Evolutionary conservation across 1,139 yeast genomes (phyloP).

Genomic region (Yamadazyma diospyri): DNA sequence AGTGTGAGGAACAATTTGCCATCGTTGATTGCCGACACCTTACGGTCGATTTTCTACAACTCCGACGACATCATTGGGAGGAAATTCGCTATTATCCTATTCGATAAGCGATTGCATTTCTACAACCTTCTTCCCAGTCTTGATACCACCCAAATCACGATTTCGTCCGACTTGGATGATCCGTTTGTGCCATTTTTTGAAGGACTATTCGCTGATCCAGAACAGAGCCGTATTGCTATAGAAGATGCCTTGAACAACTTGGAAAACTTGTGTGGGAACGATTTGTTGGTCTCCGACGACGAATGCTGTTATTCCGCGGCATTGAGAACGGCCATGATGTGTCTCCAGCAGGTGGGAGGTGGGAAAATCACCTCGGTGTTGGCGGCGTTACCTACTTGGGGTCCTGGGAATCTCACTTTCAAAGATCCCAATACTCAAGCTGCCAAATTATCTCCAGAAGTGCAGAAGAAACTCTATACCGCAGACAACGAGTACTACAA

Average conservation of each 20-base stretch:
- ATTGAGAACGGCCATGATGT: slow-evolving; percentile 60
- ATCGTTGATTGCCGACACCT: slow-evolving; percentile 67
- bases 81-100: slow-evolving; percentile 70
- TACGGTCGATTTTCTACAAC: slow-evolving; percentile 52
- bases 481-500: slow-evolving; percentile 65
- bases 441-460: slow-evolving; percentile 37
- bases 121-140: slow-evolving; percentile 60
- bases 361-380: slow-evolving; percentile 77
- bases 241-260: slow-evolving; percentile 66
- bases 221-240: slow-evolving; percentile 58
- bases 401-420: slow-evolving; percentile 71
- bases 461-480: slow-evolving; percentile 51
- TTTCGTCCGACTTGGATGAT: slow-evolving; percentile 72
- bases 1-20: slow-evolving; percentile 64
- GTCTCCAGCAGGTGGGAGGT: slow-evolving; percentile 65
- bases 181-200: slow-evolving; percentile 77
- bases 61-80: slow-evolving; percentile 16
- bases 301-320: slow-evolving; percentile 85
- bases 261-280: slow-evolving; percentile 42
- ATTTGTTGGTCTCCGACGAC: slow-evolving; percentile 40
- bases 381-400: slow-evolving; percentile 73
- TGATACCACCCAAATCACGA: slow-evolving; percentile 60
- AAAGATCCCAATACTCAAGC: slow-evolving; percentile 43
- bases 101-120: slow-evolving; percentile 70
- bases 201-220: slow-evolving; percentile 81